Percentiles rank a stretch among this genome's conserved stretches.
These are phyloP conservation scores for Hansenula lynferdii DNA, from an alignment of 1,139 yeast genomes.

Conservation along the genomic window DNA sequence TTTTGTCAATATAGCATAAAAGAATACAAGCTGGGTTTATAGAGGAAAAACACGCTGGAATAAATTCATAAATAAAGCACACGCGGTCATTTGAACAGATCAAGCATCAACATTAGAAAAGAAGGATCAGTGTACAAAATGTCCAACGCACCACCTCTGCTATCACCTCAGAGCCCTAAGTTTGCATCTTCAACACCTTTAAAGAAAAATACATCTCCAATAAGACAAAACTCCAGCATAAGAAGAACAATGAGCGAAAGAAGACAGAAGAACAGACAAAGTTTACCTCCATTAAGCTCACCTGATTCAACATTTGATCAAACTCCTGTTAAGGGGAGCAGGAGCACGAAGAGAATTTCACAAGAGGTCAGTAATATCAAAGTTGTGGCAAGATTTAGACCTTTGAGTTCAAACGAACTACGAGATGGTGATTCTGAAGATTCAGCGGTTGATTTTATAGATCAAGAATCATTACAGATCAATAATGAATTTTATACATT, in stretches of 20 bases:
- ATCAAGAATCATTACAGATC: conserved; percentile 29
- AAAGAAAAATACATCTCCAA: background rate
- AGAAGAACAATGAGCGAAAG: conserved; percentile 1
- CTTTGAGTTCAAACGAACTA: conserved; percentile 36
- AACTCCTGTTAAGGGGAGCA: conserved; percentile 1
- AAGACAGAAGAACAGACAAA: background rate
- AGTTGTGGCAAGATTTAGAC: conserved; percentile 65
- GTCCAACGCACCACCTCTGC: background rate
- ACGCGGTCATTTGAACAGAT: too few relatives aligned
- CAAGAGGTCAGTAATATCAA: conserved; percentile 37
- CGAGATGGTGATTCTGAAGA: conserved; percentile 17
- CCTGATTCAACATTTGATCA: background rate
- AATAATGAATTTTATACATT: conserved; percentile 41
- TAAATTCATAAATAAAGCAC: too few relatives aligned
- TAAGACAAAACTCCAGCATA: background rate
- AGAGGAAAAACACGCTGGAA: too few relatives aligned
- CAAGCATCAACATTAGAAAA: too few relatives aligned
- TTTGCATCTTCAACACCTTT: background rate
- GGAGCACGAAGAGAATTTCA: background rate
- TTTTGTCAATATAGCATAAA: too few relatives aligned
- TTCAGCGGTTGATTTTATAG: conserved; percentile 26
- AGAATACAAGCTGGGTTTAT: too few relatives aligned
- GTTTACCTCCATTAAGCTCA: background rate
- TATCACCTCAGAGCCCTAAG: conserved; percentile 1
- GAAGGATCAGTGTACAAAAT: background rate